Percentiles rank a stretch among this genome's conserved stretches.
Evolutionary conservation across 2,329 filamentous ascomycete species (phyloP).

Genomic region (Mycosphaerella sp.): DNA sequence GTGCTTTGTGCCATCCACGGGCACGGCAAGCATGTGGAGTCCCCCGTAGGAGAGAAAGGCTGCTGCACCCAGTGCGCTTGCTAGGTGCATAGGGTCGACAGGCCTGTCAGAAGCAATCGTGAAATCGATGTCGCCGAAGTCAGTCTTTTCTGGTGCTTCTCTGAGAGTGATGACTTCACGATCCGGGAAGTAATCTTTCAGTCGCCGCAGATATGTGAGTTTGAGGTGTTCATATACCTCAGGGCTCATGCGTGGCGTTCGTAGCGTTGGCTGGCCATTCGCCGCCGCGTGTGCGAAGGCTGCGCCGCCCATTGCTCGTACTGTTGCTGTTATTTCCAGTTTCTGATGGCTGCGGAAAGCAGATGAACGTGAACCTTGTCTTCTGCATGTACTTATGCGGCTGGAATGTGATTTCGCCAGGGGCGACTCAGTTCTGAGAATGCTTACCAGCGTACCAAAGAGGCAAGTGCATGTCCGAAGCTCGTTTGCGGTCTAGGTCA

Average conservation of each 20-base stretch:
- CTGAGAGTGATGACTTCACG: slow-evolving; percentile 53
- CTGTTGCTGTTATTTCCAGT: background rate
- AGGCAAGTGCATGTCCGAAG: too few relatives aligned
- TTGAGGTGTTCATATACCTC: slow-evolving; percentile 52
- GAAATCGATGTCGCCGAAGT: slow-evolving; percentile 69
- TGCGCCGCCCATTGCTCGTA: slow-evolving; percentile 57
- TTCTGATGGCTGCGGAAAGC: background rate
- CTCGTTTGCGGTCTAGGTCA: too few relatives aligned
- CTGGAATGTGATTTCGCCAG: too few relatives aligned
- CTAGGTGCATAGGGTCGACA: slow-evolving; percentile 32
- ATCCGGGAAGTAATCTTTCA: slow-evolving; percentile 48
- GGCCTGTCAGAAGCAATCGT: slow-evolving; percentile 42
- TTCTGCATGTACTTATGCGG: too few relatives aligned
- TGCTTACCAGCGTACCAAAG: too few relatives aligned
- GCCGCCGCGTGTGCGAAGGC: slow-evolving; percentile 47
- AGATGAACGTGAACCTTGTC: too few relatives aligned
- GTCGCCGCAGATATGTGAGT: slow-evolving; percentile 36
- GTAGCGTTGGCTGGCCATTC: slow-evolving; percentile 43
- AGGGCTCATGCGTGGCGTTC: slow-evolving; percentile 60
- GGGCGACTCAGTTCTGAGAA: too few relatives aligned
- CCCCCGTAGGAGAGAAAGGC: slow-evolving; percentile 20
- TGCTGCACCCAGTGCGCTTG: slow-evolving; percentile 43
- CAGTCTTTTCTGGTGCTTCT: slow-evolving; percentile 61
- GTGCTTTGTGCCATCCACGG: slow-evolving; percentile 15
- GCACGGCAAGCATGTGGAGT: slow-evolving; percentile 21